Percentiles rank a stretch among this genome's conserved stretches.
Evolutionary conservation across 75 land plant species (phyloP).

Genomic region (Sequoia sempervirens): DNA sequence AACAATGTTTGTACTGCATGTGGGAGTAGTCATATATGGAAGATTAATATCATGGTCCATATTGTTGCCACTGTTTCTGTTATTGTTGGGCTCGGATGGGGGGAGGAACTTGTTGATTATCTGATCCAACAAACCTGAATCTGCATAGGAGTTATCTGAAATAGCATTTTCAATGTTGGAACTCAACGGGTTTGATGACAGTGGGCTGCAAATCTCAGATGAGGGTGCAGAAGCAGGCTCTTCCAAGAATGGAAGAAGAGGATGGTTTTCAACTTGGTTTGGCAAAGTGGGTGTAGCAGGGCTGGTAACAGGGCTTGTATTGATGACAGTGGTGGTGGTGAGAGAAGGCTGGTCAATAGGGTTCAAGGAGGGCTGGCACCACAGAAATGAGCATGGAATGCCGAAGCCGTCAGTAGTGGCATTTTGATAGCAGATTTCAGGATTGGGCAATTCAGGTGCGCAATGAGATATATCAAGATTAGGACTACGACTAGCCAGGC

Average conservation of each 20-base stretch:
- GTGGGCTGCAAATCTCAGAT: background rate
- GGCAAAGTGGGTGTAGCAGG: too few relatives aligned
- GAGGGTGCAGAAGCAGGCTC: background rate
- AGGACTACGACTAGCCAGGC: background rate
- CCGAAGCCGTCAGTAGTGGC: background rate
- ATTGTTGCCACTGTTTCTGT: too few relatives aligned
- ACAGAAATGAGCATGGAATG: background rate
- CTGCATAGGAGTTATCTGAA: slow-evolving; percentile 13
- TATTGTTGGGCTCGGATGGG: too few relatives aligned
- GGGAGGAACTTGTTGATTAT: slow-evolving; percentile 30
- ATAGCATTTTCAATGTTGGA: slow-evolving; percentile 1
- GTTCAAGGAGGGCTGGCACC: background rate
- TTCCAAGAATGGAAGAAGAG: background rate
- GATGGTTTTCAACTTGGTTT: background rate
- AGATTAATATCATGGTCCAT: too few relatives aligned
- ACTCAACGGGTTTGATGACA: background rate
- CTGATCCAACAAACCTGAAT: slow-evolving; percentile 38
- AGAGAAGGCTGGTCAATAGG: background rate
- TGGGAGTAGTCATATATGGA: too few relatives aligned
- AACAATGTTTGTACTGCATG: too few relatives aligned
- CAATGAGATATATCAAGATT: too few relatives aligned
- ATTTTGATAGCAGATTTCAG: background rate
- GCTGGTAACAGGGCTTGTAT: background rate
- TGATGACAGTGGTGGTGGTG: background rate
- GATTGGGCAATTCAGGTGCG: background rate